Evolutionary conservation across 2,329 filamentous ascomycete species (phyloP).

Genomic region (Penicillium sp.): DNA sequence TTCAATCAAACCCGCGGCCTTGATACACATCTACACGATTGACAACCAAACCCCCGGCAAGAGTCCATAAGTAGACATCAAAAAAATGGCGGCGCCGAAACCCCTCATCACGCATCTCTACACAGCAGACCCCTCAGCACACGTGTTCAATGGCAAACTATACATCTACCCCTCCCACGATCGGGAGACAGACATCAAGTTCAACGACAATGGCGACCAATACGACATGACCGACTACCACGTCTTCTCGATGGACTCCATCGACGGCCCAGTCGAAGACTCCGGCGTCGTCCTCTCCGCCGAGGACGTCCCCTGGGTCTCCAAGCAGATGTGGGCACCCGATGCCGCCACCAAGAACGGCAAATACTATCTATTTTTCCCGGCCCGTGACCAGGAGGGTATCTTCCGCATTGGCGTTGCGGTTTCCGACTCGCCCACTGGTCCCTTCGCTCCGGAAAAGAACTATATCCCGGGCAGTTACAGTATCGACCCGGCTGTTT

Average conservation of each 20-base stretch:
- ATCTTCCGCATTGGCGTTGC: conserved; percentile 78
- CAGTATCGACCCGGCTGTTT: conserved; percentile 75
- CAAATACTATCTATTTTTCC: conserved; percentile 78
- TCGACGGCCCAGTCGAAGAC: conserved; percentile 66
- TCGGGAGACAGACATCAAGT: conserved; percentile 71
- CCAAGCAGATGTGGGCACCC: conserved; percentile 79
- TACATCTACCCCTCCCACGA: conserved; percentile 85
- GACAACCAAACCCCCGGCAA: background rate
- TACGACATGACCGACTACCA: conserved; percentile 86
- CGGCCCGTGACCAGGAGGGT: conserved; percentile 69
- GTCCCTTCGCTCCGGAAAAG: conserved; percentile 69
- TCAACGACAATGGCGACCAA: conserved; percentile 84
- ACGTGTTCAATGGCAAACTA: conserved; percentile 74
- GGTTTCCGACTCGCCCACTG: conserved; percentile 63
- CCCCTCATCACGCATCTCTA: conserved; percentile 75
- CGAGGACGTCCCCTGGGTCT: conserved; percentile 73
- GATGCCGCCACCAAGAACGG: conserved; percentile 71
- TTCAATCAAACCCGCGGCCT: background rate
- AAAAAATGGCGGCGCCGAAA: conserved; percentile 19
- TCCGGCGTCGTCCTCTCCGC: conserved; percentile 70
- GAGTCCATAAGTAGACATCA: background rate
- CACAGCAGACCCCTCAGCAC: conserved; percentile 79
- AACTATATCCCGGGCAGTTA: conserved; percentile 69
- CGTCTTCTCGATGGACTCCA: conserved; percentile 67
- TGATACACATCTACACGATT: background rate